Conservation (phyloP, 768 basidiomycete genomes). For the Psilocybe sp. region DNA sequence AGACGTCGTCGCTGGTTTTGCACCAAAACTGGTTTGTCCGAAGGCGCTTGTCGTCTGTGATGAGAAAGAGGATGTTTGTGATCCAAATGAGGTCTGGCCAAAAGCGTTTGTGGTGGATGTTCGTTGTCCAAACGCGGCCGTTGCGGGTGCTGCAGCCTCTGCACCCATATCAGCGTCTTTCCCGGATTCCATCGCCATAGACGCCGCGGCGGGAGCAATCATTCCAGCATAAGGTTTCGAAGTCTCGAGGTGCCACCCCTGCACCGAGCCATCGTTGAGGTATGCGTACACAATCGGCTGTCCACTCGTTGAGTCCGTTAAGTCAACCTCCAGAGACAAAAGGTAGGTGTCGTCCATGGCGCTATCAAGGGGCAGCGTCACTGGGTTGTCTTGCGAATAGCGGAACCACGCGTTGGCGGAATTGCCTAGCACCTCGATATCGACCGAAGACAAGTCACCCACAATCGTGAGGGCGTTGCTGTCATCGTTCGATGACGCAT, state of each 20-base stretch:
- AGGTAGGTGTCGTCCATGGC: slow-evolving; percentile 70
- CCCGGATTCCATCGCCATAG: slow-evolving; percentile 5
- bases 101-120: slow-evolving; percentile 11
- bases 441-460: slow-evolving; percentile 43
- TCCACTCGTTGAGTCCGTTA: slow-evolving; percentile 46
- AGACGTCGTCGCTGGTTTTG: slow-evolving; percentile 15
- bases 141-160: slow-evolving; percentile 6
- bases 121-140: slow-evolving; percentile 6
- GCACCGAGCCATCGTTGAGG: slow-evolving; percentile 74
- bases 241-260: slow-evolving; percentile 71
- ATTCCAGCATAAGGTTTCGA: slow-evolving; percentile 59
- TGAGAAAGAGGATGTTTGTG: slow-evolving; percentile 21
- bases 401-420: slow-evolving; percentile 43
- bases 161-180: slow-evolving; percentile 23
- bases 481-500: slow-evolving; percentile 28
- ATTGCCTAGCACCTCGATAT: slow-evolving; percentile 45
- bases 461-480: slow-evolving; percentile 40
- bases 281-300: slow-evolving; percentile 71
- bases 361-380: slow-evolving; percentile 66
- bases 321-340: slow-evolving; percentile 60
- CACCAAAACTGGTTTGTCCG: slow-evolving; percentile 20
- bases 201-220: slow-evolving; percentile 6
- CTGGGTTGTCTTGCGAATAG: slow-evolving; percentile 47
- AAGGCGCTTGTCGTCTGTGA: slow-evolving; percentile 19
- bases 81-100: slow-evolving; percentile 23